phyloP scores from a whole-genome alignment of 2,329 filamentous ascomycete species.

The Epichloe hybrida region DNA sequence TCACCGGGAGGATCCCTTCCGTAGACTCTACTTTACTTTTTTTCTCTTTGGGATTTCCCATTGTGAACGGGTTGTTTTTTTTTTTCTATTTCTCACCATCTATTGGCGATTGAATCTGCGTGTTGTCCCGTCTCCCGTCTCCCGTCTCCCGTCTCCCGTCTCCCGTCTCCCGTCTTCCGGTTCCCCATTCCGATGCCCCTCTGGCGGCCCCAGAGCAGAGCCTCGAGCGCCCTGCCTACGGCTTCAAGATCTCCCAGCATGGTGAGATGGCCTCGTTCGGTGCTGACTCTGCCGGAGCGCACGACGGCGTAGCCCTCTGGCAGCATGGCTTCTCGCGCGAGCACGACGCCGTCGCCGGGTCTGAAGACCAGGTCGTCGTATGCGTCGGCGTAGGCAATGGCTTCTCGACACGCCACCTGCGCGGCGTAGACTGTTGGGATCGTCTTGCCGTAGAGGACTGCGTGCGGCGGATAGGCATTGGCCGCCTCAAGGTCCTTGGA shows the following conservation, averaged over 20 bases:
- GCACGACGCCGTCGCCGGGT: slow-evolving; percentile 76
- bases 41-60: background rate
- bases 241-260: slow-evolving; percentile 74
- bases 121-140: background rate
- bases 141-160: too few species aligned
- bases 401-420: slow-evolving; percentile 57
- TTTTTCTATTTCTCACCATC: too few species aligned
- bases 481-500: slow-evolving; percentile 39
- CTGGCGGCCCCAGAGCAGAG: slow-evolving; percentile 50
- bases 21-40: background rate
- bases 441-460: slow-evolving; percentile 75
- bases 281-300: slow-evolving; percentile 60
- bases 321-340: slow-evolving; percentile 75
- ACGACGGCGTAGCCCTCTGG: slow-evolving; percentile 66
- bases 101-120: background rate
- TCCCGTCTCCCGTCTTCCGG: too few species aligned
- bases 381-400: slow-evolving; percentile 60
- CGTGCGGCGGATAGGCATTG: slow-evolving; percentile 73
- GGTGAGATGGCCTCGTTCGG: slow-evolving; percentile 76
- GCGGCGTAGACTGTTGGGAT: slow-evolving; percentile 77
- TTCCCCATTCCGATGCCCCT: slow-evolving; percentile 58
- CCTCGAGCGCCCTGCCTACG: slow-evolving; percentile 60
- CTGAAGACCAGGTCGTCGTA: slow-evolving; percentile 84
- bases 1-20: background rate
- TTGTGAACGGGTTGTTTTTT: too few species aligned